Evolutionary conservation across 441 rosid species (phyloP), one percentile per base, ranked within the genome.

Genomic region (Populus hybrid): DNA sequence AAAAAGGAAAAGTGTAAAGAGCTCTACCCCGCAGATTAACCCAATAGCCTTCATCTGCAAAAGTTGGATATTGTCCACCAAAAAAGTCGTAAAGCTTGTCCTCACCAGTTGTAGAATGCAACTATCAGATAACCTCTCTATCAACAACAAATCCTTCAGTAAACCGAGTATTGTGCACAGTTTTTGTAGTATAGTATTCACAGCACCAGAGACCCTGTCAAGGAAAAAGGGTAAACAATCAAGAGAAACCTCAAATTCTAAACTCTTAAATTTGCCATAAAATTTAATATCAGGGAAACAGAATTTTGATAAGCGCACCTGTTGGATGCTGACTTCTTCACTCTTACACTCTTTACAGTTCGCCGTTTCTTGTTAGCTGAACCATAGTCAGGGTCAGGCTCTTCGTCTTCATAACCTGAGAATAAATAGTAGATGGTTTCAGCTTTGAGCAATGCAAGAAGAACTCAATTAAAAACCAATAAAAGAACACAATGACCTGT

Each of bases 41-140:
- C 91, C 84, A 83, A 97, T 92, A 69, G 98, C 91, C 89, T 97
- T 97, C 77, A 97, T 94, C 84, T 97, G 99, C 89, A 97, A 85
- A 80, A 97, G 95, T 83, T 93, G 99, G 78, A 97, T 85, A 86
- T 97, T 97, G 76, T 97, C 99, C 87, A 97, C 99, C 91, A 93
- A 81, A 87, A 94, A 87, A n/a, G 90, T 93, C 6, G 97, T 87
- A 79, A 90, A 85, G 89, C 97, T 84, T 61, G 99, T 97, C 88
- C 88, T 97, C 78, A 93, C 85, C 81, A 97, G 87, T 85, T 97
- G 99, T 72, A 97, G 84, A 82, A 97, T 94, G 90, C 98, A 94
- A 86, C 99, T 92, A 88, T 97, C 99, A 69, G 99, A 94, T 76
- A 97, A 84, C 86, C 85, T 93, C 92, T 97, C 99, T 73, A 92